Conservation (phyloP, 345 rosid species). For the Gossypium herbaceum region DNA sequence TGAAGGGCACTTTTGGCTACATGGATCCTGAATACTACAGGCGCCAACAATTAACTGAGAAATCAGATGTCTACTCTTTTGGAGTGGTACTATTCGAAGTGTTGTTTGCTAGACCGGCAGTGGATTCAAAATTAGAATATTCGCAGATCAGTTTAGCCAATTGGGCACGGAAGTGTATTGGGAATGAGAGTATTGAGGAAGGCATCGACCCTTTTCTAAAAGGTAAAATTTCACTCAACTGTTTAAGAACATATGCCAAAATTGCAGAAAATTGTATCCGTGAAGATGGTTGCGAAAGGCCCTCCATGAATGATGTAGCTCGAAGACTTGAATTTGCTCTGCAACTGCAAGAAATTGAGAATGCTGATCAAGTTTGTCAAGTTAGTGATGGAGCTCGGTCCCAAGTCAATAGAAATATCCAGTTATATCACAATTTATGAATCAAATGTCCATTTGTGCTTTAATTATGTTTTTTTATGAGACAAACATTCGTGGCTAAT, state of each 20-base stretch:
- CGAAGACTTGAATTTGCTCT: conserved; percentile 32
- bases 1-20: conserved; percentile 36
- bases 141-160: conserved; percentile 31
- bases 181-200: conserved; percentile 25
- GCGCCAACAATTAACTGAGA: conserved; percentile 35
- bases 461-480: no score
- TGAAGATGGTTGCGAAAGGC: conserved; percentile 27
- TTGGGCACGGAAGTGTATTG: conserved; percentile 35
- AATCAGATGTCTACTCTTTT: conserved; percentile 39
- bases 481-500: no score
- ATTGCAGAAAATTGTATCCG: conserved; percentile 31
- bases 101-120: conserved; percentile 30
- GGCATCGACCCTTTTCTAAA: conserved; percentile 25
- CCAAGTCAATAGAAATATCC: not conserved
- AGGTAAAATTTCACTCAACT: conserved; percentile 22
- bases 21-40: conserved; percentile 33
- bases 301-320: conserved; percentile 33
- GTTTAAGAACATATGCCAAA: conserved; percentile 26
- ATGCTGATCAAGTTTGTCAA: not conserved
- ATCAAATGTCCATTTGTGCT: no score
- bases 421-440: not conserved
- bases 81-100: conserved; percentile 40
- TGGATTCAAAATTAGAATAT: conserved; percentile 31
- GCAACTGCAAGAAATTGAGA: conserved; percentile 20
- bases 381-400: not conserved